A percentile compares a stretch with the other conserved stretches of the same genome.
These are phyloP conservation scores for Ashbya aceris DNA, from an alignment of 1,139 yeast genomes.

Conservation along the genomic window DNA sequence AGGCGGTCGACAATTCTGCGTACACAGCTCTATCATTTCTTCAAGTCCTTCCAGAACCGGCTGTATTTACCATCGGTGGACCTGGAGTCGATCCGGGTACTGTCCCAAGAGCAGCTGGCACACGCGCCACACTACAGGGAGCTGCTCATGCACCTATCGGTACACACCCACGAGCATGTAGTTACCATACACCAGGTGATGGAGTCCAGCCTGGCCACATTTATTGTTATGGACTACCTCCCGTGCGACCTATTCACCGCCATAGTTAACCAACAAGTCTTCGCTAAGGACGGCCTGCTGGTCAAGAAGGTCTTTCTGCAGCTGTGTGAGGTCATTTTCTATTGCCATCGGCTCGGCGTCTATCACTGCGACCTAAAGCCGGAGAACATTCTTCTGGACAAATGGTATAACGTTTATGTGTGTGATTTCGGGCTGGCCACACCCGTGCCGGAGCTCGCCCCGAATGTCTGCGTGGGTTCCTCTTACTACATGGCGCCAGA, in stretches of 20 bases:
- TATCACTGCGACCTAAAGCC: slow-evolving; percentile 91
- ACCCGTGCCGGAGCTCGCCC: slow-evolving; percentile 45
- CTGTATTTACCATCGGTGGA: slow-evolving; percentile 26
- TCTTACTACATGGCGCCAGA: slow-evolving; percentile 94
- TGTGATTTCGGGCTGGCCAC: slow-evolving; percentile 88
- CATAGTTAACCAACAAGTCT: slow-evolving; percentile 55
- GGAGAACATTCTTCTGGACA: slow-evolving; percentile 65
- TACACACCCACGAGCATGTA: slow-evolving; percentile 69
- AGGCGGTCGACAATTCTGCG: slow-evolving; percentile 23
- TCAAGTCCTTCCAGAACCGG: slow-evolving; percentile 21
- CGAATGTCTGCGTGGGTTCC: slow-evolving; percentile 78
- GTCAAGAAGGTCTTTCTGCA: slow-evolving; percentile 71
- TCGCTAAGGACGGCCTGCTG: slow-evolving; percentile 27
- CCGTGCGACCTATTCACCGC: slow-evolving; percentile 74
- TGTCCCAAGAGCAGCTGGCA: slow-evolving; percentile 19
- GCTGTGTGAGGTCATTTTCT: slow-evolving; percentile 59
- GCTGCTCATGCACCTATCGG: slow-evolving; percentile 61
- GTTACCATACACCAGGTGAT: slow-evolving; percentile 68
- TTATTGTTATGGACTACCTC: slow-evolving; percentile 73
- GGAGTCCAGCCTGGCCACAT: slow-evolving; percentile 46
- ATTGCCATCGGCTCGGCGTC: slow-evolving; percentile 57
- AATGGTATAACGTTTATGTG: slow-evolving; percentile 50
- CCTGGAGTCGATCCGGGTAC: slow-evolving; percentile 20
- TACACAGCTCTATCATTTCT: slow-evolving; percentile 22
- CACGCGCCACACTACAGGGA: slow-evolving; percentile 39